Conservation (phyloP, 352 stramenopile genomes). For the Pythium vanterpoolii region DNA sequence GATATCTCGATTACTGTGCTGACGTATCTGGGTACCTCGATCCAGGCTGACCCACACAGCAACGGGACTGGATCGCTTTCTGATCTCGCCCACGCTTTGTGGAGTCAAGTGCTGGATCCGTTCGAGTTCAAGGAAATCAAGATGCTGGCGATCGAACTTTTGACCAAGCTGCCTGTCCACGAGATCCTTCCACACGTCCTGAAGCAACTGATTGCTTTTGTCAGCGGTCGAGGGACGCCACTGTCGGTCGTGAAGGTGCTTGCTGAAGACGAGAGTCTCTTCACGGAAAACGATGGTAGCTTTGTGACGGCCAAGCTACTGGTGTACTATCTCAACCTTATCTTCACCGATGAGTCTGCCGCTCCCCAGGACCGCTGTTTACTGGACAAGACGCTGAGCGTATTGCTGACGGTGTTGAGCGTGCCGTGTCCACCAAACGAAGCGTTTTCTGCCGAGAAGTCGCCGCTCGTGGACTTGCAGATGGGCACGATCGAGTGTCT, state of each 20-base stretch:
- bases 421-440: slow-evolving; percentile 29
- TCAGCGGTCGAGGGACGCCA: slow-evolving; percentile 24
- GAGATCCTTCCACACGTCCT: slow-evolving; percentile 41
- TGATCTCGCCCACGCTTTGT: slow-evolving; percentile 21
- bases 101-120: slow-evolving; percentile 41
- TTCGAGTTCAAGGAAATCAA: slow-evolving; percentile 83
- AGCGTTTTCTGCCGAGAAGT: slow-evolving; percentile 21
- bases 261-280: background rate
- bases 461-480: slow-evolving; percentile 55
- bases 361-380: background rate
- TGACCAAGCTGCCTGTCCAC: slow-evolving; percentile 38
- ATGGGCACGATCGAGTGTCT: slow-evolving; percentile 69
- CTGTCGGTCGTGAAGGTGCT: background rate
- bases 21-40: background rate
- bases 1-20: background rate
- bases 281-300: slow-evolving; percentile 22
- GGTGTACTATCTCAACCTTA: slow-evolving; percentile 72
- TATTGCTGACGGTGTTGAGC: slow-evolving; percentile 51
- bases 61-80: background rate
- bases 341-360: slow-evolving; percentile 40
- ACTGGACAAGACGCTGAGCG: slow-evolving; percentile 20
- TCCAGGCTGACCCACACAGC: background rate
- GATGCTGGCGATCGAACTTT: slow-evolving; percentile 54
- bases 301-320: slow-evolving; percentile 66
- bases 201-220: slow-evolving; percentile 39